A percentile compares a stretch with the other conserved stretches of the same genome.
Evolutionary conservation across 345 rosid genomes (phyloP).

Genomic region (Lenwebbia sp.): DNA sequence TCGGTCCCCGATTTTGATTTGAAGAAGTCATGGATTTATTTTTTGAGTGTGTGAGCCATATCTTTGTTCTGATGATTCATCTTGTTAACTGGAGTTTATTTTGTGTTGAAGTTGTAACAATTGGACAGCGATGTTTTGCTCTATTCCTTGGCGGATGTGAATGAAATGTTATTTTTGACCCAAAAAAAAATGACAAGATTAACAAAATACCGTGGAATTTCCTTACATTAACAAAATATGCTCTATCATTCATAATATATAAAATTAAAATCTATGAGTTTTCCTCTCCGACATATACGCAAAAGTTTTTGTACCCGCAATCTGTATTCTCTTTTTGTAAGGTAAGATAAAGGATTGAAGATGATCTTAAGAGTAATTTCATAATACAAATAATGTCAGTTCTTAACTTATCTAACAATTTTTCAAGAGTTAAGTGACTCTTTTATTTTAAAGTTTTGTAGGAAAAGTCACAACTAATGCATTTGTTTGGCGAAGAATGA

Average conservation of each 20-base stretch:
- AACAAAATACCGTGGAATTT: not conserved
- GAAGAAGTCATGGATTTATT: too few relatives aligned
- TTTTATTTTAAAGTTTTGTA: not conserved
- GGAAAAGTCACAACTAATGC: not conserved
- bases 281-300: not conserved
- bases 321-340: not conserved
- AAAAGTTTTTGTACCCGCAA: not conserved
- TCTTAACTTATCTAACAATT: not conserved
- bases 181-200: not conserved
- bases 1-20: too few relatives aligned
- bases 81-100: too few relatives aligned
- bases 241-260: not conserved
- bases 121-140: too few relatives aligned
- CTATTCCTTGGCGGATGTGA: too few relatives aligned
- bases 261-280: not conserved
- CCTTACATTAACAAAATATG: not conserved
- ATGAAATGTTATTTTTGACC: too few relatives aligned
- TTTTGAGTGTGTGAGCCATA: too few relatives aligned
- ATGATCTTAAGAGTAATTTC: not conserved
- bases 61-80: too few relatives aligned
- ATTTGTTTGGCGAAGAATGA: accelerated
- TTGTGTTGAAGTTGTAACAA: too few relatives aligned
- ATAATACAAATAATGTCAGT: not conserved
- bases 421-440: not conserved
- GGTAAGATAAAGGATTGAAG: not conserved